Percentiles rank a stretch among this genome's conserved stretches.
These are phyloP conservation scores for Fusarium penzigii DNA, from an alignment of 2,329 filamentous ascomycete genomes.

Conservation along the genomic window DNA sequence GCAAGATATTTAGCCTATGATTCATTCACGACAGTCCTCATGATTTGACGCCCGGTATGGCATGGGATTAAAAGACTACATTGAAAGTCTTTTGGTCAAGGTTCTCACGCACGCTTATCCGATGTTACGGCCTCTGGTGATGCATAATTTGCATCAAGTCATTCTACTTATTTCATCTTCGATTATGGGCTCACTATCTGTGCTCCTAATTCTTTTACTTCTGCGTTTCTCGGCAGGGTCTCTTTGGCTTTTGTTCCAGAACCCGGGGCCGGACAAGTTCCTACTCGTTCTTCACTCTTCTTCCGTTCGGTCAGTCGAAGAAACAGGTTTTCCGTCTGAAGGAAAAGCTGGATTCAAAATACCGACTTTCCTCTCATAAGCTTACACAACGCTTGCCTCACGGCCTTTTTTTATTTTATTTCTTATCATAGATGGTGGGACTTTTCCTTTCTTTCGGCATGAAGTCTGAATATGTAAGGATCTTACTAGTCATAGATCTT, in stretches of 20 bases:
- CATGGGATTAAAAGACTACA: no score
- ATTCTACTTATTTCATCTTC: background rate
- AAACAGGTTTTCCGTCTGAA: background rate
- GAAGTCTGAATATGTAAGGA: background rate
- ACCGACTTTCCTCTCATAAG: constrained; percentile 26
- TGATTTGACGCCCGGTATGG: constrained; percentile 13
- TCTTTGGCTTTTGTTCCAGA: no score
- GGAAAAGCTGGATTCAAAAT: background rate
- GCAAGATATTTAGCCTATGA: constrained; percentile 30
- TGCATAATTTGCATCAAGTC: background rate
- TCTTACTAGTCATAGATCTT: background rate
- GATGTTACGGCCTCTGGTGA: constrained; percentile 2
- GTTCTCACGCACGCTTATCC: background rate
- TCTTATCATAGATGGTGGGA: constrained; percentile 5
- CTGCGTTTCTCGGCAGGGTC: no score
- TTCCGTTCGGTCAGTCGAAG: constrained; percentile 7
- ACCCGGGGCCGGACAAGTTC: no score
- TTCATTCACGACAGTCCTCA: constrained; percentile 21
- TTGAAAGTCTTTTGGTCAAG: no score
- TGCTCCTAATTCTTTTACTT: no score
- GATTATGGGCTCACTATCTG: no score
- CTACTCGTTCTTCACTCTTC: constrained; percentile 10
- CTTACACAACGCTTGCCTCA: constrained; percentile 27
- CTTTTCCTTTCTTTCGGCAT: constrained; percentile 2
- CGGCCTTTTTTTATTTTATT: constrained; percentile 20